Conservation (phyloP, 2,329 filamentous ascomycete genomes). For the Fusarium mangiferae region DNA sequence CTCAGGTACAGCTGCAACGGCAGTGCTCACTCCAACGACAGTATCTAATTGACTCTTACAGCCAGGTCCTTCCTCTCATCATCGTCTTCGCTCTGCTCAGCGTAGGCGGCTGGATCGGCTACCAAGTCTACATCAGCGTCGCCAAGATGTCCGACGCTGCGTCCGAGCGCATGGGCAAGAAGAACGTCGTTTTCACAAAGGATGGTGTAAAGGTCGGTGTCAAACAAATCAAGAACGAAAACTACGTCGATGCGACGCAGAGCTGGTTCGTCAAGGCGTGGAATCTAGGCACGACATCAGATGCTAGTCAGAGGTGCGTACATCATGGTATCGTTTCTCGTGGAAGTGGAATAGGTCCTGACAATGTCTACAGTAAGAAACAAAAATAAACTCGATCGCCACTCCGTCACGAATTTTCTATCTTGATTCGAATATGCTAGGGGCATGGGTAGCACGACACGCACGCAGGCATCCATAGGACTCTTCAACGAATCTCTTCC, state of each 20-base stretch:
- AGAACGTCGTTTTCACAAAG: constrained; percentile 79
- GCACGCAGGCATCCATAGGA: neutral
- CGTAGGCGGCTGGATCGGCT: constrained; percentile 71
- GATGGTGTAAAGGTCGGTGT: constrained; percentile 79
- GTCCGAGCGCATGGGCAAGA: constrained; percentile 76
- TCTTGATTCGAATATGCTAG: neutral
- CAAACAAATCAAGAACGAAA: constrained; percentile 74
- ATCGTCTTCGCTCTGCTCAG: constrained; percentile 72
- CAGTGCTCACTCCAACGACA: neutral
- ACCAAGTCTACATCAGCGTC: constrained; percentile 77
- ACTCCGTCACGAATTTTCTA: neutral
- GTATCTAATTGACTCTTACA: constrained; percentile 43
- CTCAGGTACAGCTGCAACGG: constrained; percentile 31
- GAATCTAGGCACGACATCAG: constrained; percentile 61
- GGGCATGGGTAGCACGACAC: neutral
- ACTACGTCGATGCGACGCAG: constrained; percentile 79
- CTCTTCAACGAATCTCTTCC: neutral
- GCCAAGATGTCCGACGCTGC: constrained; percentile 73
- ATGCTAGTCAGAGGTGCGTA: constrained; percentile 33
- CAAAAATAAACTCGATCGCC: constrained; percentile 26
- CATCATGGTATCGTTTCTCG: neutral
- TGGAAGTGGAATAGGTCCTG: constrained; percentile 2
- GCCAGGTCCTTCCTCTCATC: constrained; percentile 73
- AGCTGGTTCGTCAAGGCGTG: constrained; percentile 73
- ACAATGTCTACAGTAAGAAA: constrained; percentile 37